Conservation (phyloP, 768 basidiomycete species). For the Lactarius vividus region DNA sequence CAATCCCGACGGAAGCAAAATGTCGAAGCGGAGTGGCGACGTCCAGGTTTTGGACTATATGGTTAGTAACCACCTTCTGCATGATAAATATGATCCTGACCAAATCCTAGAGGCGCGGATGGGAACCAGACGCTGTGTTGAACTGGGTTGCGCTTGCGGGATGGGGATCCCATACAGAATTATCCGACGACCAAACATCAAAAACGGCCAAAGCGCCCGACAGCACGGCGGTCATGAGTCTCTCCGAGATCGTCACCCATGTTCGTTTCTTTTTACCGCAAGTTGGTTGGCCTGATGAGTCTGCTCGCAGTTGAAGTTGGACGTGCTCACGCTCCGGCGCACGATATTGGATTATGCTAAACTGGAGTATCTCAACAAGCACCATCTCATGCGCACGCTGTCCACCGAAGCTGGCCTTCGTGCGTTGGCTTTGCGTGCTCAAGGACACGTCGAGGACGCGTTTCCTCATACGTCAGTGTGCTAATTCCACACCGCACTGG, state of each 20-base stretch:
- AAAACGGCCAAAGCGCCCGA: constrained; percentile 48
- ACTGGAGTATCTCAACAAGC: constrained; percentile 85
- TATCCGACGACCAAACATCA: constrained; percentile 32
- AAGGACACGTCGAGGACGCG: constrained; percentile 48
- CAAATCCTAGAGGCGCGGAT: constrained; percentile 63
- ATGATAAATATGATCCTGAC: background rate
- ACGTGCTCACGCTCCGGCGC: constrained; percentile 75
- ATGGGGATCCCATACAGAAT: constrained; percentile 65
- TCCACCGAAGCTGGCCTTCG: constrained; percentile 49
- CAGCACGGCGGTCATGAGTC: constrained; percentile 59
- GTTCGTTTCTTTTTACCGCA: constrained; percentile 36
- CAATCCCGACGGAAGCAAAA: constrained; percentile 88
- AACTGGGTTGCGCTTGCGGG: constrained; percentile 97
- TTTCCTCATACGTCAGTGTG: constrained; percentile 58
- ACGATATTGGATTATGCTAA: constrained; percentile 78
- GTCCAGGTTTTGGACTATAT: constrained; percentile 85
- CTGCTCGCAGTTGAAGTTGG: constrained; percentile 64
- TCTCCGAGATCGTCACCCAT: constrained; percentile 63
- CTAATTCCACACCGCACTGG: background rate
- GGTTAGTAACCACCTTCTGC: constrained; percentile 42
- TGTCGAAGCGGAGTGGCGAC: constrained; percentile 92
- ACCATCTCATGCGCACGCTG: constrained; percentile 64
- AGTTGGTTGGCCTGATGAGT: background rate
- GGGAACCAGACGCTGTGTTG: constrained; percentile 84
- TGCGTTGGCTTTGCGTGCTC: constrained; percentile 54